A percentile compares a stretch with the other conserved stretches of the same genome.
These are phyloP conservation scores for Phytophthora sojae DNA, from an alignment of 352 stramenopile genomes.

Conservation along the genomic window DNA sequence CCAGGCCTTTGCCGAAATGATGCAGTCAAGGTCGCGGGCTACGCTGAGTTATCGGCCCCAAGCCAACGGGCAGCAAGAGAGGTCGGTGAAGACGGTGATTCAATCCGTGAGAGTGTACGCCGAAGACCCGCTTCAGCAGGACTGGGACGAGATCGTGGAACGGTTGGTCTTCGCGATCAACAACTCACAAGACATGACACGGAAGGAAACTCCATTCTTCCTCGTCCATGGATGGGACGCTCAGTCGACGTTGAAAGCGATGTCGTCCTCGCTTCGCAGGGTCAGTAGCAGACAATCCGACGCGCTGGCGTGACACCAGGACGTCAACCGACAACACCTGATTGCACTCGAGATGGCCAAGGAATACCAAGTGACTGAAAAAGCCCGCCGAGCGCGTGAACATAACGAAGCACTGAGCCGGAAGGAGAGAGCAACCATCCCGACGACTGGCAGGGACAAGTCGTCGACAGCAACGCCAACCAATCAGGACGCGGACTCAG, in stretches of 20 bases:
- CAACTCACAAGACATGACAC: background rate
- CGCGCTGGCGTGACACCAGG: background rate
- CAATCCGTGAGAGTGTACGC: too few species aligned
- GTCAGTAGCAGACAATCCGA: background rate
- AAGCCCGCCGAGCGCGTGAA: background rate
- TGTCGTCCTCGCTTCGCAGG: background rate
- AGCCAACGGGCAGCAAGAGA: too few species aligned
- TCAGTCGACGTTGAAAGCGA: background rate
- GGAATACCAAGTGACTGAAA: background rate
- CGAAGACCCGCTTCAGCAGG: conserved; percentile 12
- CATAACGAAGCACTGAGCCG: background rate
- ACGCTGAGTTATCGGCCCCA: too few species aligned
- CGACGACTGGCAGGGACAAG: too few species aligned
- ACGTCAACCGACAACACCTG: background rate
- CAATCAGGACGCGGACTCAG: too few species aligned
- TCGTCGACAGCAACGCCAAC: too few species aligned
- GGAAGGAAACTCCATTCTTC: background rate
- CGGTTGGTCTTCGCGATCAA: conserved; percentile 6
- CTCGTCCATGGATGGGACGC: background rate
- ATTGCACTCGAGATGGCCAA: background rate
- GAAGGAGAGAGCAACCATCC: background rate
- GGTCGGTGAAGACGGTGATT: too few species aligned
- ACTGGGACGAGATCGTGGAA: conserved; percentile 19
- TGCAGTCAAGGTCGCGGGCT: too few species aligned
- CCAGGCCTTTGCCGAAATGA: too few species aligned